Evolutionary conservation across 768 basidiomycete species (phyloP).

Genomic region (Lactarius quietus): DNA sequence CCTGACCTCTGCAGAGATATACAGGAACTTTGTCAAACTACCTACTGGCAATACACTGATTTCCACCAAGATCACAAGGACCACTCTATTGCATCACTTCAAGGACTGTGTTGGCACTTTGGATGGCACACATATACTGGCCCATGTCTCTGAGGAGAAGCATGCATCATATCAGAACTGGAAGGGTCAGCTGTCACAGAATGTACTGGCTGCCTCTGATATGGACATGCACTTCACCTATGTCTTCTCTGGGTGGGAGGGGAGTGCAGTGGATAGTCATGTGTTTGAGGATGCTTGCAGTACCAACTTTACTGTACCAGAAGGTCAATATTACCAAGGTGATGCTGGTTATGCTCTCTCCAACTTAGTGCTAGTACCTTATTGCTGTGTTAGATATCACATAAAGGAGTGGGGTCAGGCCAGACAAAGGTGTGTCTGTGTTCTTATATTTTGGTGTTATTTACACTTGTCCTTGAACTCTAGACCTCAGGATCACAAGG

Average conservation of each 20-base stretch:
- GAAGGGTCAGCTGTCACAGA: conserved; percentile 31
- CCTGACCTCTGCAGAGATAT: background rate
- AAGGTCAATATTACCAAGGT: conserved; percentile 33
- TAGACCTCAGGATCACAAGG: background rate
- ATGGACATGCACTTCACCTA: conserved; percentile 29
- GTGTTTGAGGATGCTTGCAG: conserved; percentile 30
- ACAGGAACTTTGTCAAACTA: background rate
- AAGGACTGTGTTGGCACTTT: conserved; percentile 32
- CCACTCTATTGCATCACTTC: conserved; percentile 34
- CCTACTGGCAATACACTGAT: background rate
- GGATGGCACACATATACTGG: conserved; percentile 36
- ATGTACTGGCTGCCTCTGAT: conserved; percentile 32
- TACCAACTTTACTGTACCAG: conserved; percentile 28
- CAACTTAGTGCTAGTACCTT: conserved; percentile 32
- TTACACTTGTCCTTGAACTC: no score
- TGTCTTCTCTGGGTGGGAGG: conserved; percentile 31
- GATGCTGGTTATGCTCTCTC: conserved; percentile 26
- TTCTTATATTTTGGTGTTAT: no score
- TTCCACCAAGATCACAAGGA: conserved; percentile 27
- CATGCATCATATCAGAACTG: conserved; percentile 23
- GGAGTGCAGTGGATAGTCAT: conserved; percentile 31
- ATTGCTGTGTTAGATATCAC: conserved; percentile 34
- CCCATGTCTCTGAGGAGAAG: conserved; percentile 18
- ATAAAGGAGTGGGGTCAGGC: conserved; percentile 33
- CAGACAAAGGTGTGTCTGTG: background rate